A percentile compares a stretch with the other conserved stretches of the same genome.
phyloP scores from a whole-genome alignment of 257 asterid species.

The Gardenia jasminoides region DNA sequence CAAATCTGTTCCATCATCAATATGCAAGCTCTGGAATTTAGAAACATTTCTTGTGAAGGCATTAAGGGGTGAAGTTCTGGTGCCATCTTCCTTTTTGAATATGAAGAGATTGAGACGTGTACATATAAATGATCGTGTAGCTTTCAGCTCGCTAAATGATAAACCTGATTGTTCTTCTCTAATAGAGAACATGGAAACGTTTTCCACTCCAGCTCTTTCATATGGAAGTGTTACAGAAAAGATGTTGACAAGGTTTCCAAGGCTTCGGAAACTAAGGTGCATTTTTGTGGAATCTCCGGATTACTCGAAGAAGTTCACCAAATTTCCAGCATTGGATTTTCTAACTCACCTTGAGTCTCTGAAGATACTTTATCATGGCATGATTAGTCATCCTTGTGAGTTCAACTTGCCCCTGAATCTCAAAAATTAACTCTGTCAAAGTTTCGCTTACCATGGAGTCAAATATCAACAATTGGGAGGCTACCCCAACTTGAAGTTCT shows the following conservation, averaged over 20 bases:
- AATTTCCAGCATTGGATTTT: background rate
- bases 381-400: background rate
- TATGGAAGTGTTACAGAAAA: background rate
- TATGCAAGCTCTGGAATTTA: background rate
- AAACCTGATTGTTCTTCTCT: background rate
- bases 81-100: background rate
- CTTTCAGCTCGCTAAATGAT: background rate
- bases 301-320: background rate
- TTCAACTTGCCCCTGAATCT: background rate
- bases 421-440: background rate
- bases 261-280: background rate
- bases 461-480: slow-evolving; percentile 3
- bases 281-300: background rate
- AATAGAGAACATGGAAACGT: background rate
- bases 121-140: background rate
- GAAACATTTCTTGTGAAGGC: background rate
- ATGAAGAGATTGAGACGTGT: background rate
- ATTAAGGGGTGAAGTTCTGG: background rate
- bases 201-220: background rate
- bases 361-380: background rate
- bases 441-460: background rate
- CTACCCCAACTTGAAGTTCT: slow-evolving; percentile 1
- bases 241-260: background rate
- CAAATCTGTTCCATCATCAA: background rate
- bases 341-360: background rate